Conservation (phyloP, 495 filamentous ascomycete species). For the Alectoria sarmentosa region DNA sequence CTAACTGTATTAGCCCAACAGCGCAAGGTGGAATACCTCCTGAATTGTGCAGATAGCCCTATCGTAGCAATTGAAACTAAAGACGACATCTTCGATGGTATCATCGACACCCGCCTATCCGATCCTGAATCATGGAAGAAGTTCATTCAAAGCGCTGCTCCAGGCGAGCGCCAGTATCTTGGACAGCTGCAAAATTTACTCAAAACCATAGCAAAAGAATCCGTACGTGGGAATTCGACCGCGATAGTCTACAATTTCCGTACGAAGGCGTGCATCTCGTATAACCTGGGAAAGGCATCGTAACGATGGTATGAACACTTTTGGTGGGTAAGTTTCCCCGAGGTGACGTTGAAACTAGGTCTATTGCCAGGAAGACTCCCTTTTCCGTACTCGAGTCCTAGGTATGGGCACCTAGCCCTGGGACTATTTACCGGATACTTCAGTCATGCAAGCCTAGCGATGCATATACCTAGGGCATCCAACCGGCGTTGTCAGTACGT, state of each 20-base stretch:
- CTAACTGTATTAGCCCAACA: slow-evolving; percentile 43
- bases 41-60: slow-evolving; percentile 62
- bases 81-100: slow-evolving; percentile 76
- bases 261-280: slow-evolving; percentile 67
- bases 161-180: slow-evolving; percentile 79
- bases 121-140: slow-evolving; percentile 83
- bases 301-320: background rate
- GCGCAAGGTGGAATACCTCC: slow-evolving; percentile 53
- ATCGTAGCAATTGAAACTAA: slow-evolving; percentile 84
- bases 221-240: slow-evolving; percentile 44
- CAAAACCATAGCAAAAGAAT: slow-evolving; percentile 51
- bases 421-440: no score
- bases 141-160: slow-evolving; percentile 69
- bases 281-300: slow-evolving; percentile 48
- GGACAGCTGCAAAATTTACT: slow-evolving; percentile 78
- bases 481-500: background rate
- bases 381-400: background rate
- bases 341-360: background rate
- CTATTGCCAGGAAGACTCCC: background rate
- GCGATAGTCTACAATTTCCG: slow-evolving; percentile 79
- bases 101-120: slow-evolving; percentile 64
- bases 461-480: background rate
- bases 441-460: background rate
- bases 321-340: background rate
- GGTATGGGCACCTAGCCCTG: background rate